Evolutionary conservation across 2,329 filamentous ascomycete species (phyloP), one percentile per base, ranked within the genome.

Genomic region (Aspergillus transmontanensis): DNA sequence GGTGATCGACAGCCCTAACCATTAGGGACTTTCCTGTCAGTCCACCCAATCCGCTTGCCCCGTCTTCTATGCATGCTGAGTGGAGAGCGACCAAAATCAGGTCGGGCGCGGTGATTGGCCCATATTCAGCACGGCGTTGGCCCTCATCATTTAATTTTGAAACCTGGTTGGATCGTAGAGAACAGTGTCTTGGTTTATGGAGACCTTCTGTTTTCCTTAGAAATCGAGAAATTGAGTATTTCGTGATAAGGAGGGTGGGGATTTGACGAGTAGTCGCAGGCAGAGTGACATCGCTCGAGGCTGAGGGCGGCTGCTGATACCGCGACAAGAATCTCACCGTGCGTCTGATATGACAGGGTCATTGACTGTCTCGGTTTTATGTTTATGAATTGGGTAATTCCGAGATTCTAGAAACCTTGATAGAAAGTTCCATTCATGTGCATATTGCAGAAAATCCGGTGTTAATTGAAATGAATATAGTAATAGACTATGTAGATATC

Each of bases 1-100:
- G 51, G 28, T 23, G 51, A 55, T 55, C 51, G 51, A 39, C 51
- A 55, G 34, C 51, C 32, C 51, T 55, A 55, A 55, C 12, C 34
- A 19, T 55, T 55, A 55, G 34, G 30, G 2, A 23, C 12, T 39
- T 36, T 32, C 34, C 32, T 26, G 51, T 55, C 51, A 39, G 51
- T 55, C 51, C 51, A 39, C 12, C 51, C 21, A 36, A 55, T 26
- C 51, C 51, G 46, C 26, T 50, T 30, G 51, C 51, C 51, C 30
- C 30, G 21, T 54, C 30, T 54, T 21, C 30, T 14, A 26, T 55
- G 23, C n/a, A 55, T 55, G 36, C 34, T 39, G 26, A 55, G 51
- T 55, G 51, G 51, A 26, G 51, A 23, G 21, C 34, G 32, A 30
- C 32, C n/a, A 14, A 55, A 39, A 39, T 32, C 19, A 23, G 11